Base-by-base conservation (phyloP, 2,329 filamentous ascomycete genomes). In the Talaromyces sp. region DNA sequence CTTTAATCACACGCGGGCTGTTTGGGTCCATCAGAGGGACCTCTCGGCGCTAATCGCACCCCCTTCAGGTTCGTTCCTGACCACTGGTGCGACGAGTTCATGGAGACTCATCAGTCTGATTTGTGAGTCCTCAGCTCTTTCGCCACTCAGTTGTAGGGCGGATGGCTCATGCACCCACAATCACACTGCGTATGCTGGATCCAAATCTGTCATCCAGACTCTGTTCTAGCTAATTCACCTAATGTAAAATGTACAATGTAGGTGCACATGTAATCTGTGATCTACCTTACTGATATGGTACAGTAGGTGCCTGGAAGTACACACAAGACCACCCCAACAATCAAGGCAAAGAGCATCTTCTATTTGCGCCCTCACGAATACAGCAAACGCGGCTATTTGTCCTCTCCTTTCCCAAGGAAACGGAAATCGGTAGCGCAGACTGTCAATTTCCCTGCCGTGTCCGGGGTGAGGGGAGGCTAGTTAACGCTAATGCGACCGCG, bases 1-100 rank as follows among this genome's bases (percentile, higher is more conserved):
- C 19, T 54, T 61, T 53, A 19, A 42, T 42, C 29, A 24, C 47
- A 36, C 55, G 49, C 53, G 56, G 60, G 57, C 50, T 39, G 16
- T 19, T n/a, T 39, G 36, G 36, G 11, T 16, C 36, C 36, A n/a
- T 4, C 7, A 16, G 13, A 14, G 33, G 5, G 14, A 24, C 16
- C 33, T 14, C 6, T 51, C 27, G 33, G 35, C 33, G 33, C 52
- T 4, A 32, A 44, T 30, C 43, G 48, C 44, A 39, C 17, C 46
- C 45, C 24, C 9, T 47, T 22, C n/a, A 14, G 30, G 13, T 35
- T 17, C 10, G 32, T 46, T n/a, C 43, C 43, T 46, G 43, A 36
- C 11, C 29, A 11, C 14, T 46, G 43, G 19, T 46, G 43, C n/a
- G 43, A 46, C 43, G 24, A 16, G 33, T n/a, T 35, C 30, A 30